Base-by-base conservation (phyloP, 352 stramenopile species). In the Phytophthora agathidicida region DNA sequence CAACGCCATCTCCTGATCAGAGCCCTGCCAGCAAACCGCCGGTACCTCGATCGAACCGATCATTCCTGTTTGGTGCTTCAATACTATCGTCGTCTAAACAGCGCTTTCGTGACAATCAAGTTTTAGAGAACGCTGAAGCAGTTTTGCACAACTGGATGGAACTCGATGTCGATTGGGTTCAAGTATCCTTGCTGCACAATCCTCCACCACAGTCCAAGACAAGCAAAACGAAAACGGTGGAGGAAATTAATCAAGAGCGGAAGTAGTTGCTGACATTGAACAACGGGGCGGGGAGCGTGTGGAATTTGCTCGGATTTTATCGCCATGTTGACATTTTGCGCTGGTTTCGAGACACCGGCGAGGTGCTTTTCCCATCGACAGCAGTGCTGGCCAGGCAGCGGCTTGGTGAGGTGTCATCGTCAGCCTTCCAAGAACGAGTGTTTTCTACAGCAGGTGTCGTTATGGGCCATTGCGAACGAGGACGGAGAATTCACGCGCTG, bases 321-420 rank as follows among this genome's bases (percentile, higher is more conserved):
- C 24, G 37, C 11, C 55, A 59, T 7, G 27, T 65, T 8, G 45
- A 47, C 6, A 26, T 58, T 0, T 4, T 58, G 17, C 8, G 17
- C 6, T 59, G 55, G 45, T 53, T 65, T 24, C 28, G 38, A 1
- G 55, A 58, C 7, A 19, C 28, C 10, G 35, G 48, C 7, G 48
- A 57, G 35, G 17, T 5, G 16, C 20, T 9, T 5, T 46, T 38
- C 6, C n/a, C 47, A 3, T 46, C 22, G 10, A 41, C 53, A 7
- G 41, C 52, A n/a, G 1, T 41, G 8, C 22, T 61, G 2, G 51
- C 38, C 3, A 11, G 31, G 2, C 13, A 31, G 4, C 24, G 26
- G 2, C 44, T 56, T 7, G 54, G 36, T n/a, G 49, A 53, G 13
- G 16, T 55, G 1, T 55, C 54, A 0, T 49, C 35, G 2, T 50